phyloP scores from a whole-genome alignment of 805 yeast species.

The Wickerhamiella occidentalis region DNA sequence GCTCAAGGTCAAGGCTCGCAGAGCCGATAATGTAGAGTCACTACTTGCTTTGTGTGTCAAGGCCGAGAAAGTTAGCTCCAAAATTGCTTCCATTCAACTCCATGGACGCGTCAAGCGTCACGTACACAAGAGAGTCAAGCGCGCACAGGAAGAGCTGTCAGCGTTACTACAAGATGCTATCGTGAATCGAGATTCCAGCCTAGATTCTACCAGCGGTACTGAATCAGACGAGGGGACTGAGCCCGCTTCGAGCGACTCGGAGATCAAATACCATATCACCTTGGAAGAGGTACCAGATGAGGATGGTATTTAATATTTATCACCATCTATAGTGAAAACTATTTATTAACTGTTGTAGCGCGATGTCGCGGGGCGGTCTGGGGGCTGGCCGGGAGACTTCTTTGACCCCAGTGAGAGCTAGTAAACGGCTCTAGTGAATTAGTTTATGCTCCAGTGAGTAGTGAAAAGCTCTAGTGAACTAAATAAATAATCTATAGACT shows the following conservation, averaged over 20 bases:
- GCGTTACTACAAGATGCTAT: not conserved
- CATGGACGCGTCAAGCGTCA: constrained; percentile 3
- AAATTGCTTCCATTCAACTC: not conserved
- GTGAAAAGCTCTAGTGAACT: no score
- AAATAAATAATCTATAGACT: not conserved
- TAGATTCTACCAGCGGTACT: not conserved
- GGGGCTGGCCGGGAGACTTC: no score
- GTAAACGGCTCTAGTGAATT: no score
- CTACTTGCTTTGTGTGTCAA: not conserved
- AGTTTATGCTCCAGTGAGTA: no score
- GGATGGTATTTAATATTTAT: not conserved
- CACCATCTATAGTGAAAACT: not conserved
- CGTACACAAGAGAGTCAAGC: not conserved
- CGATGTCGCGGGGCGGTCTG: no score
- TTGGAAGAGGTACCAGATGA: not conserved
- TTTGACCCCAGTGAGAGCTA: no score
- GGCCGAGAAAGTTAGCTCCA: not conserved
- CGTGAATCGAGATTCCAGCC: not conserved
- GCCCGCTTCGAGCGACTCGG: not conserved
- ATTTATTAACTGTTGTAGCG: no score
- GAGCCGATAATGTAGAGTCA: not conserved
- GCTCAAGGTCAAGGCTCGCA: not conserved
- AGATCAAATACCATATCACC: constrained; percentile 1
- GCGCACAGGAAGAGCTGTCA: not conserved
- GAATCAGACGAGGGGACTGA: not conserved